Base-by-base conservation (phyloP, 176 grass and related monocot genomes). In the Luzula sylvatica region DNA sequence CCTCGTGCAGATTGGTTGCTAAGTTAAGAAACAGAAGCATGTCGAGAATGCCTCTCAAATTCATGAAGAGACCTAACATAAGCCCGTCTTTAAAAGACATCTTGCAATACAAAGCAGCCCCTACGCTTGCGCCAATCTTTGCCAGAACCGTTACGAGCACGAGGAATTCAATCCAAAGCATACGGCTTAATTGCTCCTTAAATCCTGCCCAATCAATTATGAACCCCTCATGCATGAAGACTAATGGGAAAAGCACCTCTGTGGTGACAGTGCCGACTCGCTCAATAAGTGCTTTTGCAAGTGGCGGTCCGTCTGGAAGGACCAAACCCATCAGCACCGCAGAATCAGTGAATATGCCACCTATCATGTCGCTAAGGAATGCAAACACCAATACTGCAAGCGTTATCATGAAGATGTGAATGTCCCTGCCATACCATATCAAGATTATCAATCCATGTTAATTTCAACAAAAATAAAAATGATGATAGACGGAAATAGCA, bases 261-360 rank as follows among this genome's bases (percentile, higher is more conserved):
- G 73, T 20, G 5, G 16, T 38, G 22, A 76, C 16, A 11, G 26
- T 13, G 9, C 69, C 56, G 1, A 69, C 26, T 25, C 48, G 35
- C 55, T 76, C 65, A 14, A 69, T 29, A 18, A 76, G 11, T 8
- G 73, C 73, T 16, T 24, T 52, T 9, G 65, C 73, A 3, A 76
- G 65, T 23, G 73, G 73, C 5, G 73, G 65, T 3, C 65, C 73
- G 3, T 76, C 23, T 6, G 73, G 73, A 4, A 76, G 14, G 11
- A 48, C 23, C 14, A 76, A 30, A 14, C 73, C 65, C 47, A 69
- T 28, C 3, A 76, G 3, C 11, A 69, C 23, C 12, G 73, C 55
- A 1, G 46, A 53, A n/a, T 60, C 21, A 15, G 56, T 35, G 15
- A 46, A 58, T 20, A 38, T n/a, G 14, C n/a, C 19, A 1, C 66